phyloP scores from a whole-genome alignment of 352 stramenopile genomes.

The Pythium dissimile region DNA sequence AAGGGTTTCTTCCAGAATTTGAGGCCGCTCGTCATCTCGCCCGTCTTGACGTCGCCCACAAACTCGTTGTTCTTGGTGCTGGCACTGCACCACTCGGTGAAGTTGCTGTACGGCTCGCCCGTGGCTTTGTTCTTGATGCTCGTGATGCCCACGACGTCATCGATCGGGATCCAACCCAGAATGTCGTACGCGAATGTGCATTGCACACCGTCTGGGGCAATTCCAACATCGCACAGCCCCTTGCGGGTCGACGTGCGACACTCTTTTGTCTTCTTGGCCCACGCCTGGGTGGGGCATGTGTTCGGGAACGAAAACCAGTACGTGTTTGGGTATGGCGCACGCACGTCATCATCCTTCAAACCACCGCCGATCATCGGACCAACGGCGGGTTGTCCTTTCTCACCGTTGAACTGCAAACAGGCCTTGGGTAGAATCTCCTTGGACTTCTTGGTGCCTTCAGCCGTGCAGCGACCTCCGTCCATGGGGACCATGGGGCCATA shows the following conservation, averaged over 20 bases:
- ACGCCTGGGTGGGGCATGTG: constrained; percentile 46
- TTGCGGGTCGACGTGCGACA: constrained; percentile 50
- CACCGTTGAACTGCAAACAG: constrained; percentile 49
- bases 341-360: constrained; percentile 30
- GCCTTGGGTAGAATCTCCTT: constrained; percentile 28
- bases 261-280: constrained; percentile 26
- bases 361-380: constrained; percentile 56
- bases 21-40: constrained; percentile 28
- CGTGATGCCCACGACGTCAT: constrained; percentile 79
- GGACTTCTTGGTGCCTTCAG: constrained; percentile 14
- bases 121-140: constrained; percentile 51
- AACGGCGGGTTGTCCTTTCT: constrained; percentile 32
- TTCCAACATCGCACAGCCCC: constrained; percentile 56
- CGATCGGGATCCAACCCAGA: constrained; percentile 70
- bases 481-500: constrained; percentile 48
- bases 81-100: constrained; percentile 65
- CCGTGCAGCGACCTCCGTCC: constrained; percentile 37
- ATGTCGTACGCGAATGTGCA: constrained; percentile 84
- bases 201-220: constrained; percentile 61
- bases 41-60: constrained; percentile 27
- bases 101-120: constrained; percentile 47
- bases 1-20: constrained; percentile 40
- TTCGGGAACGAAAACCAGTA: constrained; percentile 52
- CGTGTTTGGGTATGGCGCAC: constrained; percentile 32
- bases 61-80: constrained; percentile 73